A percentile compares a stretch with the other conserved stretches of the same genome.
phyloP scores from a whole-genome alignment of 805 yeast genomes.

The Spathaspora gorwiae region DNA sequence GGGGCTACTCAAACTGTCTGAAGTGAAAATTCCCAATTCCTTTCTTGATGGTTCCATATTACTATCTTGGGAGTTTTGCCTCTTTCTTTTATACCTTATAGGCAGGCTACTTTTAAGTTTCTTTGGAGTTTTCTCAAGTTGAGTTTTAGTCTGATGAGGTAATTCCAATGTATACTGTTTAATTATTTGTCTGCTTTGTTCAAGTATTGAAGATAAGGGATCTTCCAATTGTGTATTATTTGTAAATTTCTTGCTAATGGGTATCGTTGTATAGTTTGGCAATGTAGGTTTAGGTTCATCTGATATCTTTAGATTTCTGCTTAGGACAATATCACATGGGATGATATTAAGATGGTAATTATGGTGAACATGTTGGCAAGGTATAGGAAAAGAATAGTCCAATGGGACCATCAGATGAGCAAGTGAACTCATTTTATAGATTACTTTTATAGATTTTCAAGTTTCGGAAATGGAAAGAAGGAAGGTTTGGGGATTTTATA shows the following conservation, averaged over 20 bases:
- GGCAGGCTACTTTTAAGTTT: neutral
- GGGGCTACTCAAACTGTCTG: slow-evolving; percentile 18
- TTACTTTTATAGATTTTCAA: no score
- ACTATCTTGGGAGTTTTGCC: neutral
- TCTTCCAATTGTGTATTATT: slow-evolving; percentile 8
- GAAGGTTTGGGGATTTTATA: no score
- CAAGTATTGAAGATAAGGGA: slow-evolving; percentile 20
- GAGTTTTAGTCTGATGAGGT: neutral
- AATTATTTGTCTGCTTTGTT: slow-evolving; percentile 13
- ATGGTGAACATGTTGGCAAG: neutral
- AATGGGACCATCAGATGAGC: neutral
- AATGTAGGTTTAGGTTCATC: neutral
- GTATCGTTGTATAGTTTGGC: neutral
- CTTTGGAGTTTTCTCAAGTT: neutral
- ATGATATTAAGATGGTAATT: neutral
- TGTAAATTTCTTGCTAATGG: neutral
- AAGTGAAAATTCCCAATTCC: neutral
- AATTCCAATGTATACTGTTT: slow-evolving; percentile 3
- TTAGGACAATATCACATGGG: neutral
- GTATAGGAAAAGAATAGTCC: neutral
- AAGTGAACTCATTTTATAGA: neutral
- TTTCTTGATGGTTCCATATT: neutral
- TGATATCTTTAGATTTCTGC: neutral
- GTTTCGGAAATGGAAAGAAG: no score
- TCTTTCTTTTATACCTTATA: neutral